phyloP scores from a whole-genome alignment of 1,139 yeast genomes.

The Nakaseomyces uthaithaninus region DNA sequence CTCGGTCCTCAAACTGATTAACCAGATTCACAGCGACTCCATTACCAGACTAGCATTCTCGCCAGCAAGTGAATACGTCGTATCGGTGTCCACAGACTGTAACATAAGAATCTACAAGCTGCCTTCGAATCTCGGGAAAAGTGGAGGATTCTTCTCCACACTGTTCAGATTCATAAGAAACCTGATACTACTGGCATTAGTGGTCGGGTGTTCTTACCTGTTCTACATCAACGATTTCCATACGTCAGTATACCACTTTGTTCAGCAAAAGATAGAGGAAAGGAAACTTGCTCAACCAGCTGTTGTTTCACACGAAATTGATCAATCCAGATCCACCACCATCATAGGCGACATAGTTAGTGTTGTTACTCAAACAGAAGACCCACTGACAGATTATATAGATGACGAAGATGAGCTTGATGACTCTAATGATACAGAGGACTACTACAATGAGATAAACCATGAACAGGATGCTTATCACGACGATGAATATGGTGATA shows the following conservation, averaged over 20 bases:
- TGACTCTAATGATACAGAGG: not conserved
- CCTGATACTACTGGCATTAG: not conserved
- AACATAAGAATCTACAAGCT: conserved; percentile 55
- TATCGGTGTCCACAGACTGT: conserved; percentile 80
- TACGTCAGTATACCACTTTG: not conserved
- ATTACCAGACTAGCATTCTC: conserved; percentile 68
- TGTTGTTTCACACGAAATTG: not conserved
- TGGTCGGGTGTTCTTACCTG: not conserved
- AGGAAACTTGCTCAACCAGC: not conserved
- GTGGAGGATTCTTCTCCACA: not conserved
- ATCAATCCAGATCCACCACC: not conserved
- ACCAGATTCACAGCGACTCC: conserved; percentile 69
- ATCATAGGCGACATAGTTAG: conserved; percentile 3
- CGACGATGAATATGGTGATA: too few species aligned
- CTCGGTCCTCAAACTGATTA: conserved; percentile 42
- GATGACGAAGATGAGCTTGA: conserved; percentile 1
- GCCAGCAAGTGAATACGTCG: conserved; percentile 61
- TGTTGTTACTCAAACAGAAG: conserved; percentile 4
- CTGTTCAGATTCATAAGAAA: not conserved
- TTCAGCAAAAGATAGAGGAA: not conserved
- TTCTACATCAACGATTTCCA: conserved; percentile 1
- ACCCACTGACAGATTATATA: not conserved
- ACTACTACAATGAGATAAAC: conserved; percentile 3
- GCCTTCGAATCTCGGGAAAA: conserved; percentile 40
- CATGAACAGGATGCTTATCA: too few species aligned